Evolutionary conservation across 2,329 filamentous ascomycete genomes (phyloP).

Genomic region (Aureobasidium sp.): DNA sequence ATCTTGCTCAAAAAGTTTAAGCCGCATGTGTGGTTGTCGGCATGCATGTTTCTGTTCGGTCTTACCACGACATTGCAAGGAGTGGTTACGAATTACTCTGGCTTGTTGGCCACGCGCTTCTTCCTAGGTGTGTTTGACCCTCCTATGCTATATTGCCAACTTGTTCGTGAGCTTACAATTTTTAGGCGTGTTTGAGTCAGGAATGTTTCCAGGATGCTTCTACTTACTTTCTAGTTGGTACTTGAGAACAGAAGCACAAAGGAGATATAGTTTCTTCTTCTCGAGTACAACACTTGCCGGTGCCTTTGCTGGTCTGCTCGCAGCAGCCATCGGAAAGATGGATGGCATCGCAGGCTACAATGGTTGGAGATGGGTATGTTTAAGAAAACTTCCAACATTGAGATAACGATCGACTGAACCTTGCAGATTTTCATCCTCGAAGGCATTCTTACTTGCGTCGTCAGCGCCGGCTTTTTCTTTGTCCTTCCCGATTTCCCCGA

Average conservation of each 20-base stretch:
- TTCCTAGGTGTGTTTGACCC: slow-evolving; percentile 59
- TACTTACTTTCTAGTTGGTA: slow-evolving; percentile 53
- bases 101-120: slow-evolving; percentile 69
- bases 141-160: background rate
- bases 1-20: slow-evolving; percentile 43
- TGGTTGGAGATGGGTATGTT: slow-evolving; percentile 59
- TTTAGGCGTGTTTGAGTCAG: slow-evolving; percentile 50
- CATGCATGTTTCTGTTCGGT: slow-evolving; percentile 80
- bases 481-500: slow-evolving; percentile 52
- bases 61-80: slow-evolving; percentile 68
- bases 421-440: slow-evolving; percentile 59
- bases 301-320: slow-evolving; percentile 78
- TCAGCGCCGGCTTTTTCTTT: slow-evolving; percentile 35
- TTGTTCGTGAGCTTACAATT: slow-evolving; percentile 36
- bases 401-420: background rate
- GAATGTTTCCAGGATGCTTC: slow-evolving; percentile 56
- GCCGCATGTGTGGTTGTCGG: slow-evolving; percentile 41
- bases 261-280: slow-evolving; percentile 92
- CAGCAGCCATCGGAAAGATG: slow-evolving; percentile 85
- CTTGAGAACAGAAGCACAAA: slow-evolving; percentile 75
- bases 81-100: slow-evolving; percentile 65
- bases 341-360: slow-evolving; percentile 56
- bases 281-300: slow-evolving; percentile 68
- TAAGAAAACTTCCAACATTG: no score
- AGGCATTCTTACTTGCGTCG: slow-evolving; percentile 27